Conservation (phyloP, 441 rosid genomes). For the Erysimum cheiri region DNA sequence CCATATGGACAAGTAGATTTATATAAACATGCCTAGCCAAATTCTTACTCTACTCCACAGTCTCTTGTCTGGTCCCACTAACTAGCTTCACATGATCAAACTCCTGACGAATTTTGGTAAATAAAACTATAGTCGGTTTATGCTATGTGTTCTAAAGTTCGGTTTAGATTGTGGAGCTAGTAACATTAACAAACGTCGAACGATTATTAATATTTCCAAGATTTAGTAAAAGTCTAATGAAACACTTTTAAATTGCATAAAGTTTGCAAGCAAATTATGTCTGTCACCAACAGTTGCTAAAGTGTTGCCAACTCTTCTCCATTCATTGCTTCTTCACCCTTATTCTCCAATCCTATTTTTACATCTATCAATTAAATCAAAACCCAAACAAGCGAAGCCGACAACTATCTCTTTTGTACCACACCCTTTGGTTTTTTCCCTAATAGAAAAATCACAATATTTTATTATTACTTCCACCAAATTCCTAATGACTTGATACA, state of each 20-base stretch:
- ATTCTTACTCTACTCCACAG: slow-evolving; percentile 30
- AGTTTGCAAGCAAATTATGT: slow-evolving; percentile 39
- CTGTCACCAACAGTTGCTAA: slow-evolving; percentile 36
- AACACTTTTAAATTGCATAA: slow-evolving; percentile 16
- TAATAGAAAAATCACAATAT: slow-evolving; percentile 18
- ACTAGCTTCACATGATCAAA: slow-evolving; percentile 17
- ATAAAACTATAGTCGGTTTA: neutral
- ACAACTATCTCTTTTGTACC: slow-evolving; percentile 47
- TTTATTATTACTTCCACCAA: slow-evolving; percentile 25
- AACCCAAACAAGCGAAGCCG: slow-evolving; percentile 45
- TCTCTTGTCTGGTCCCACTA: slow-evolving; percentile 32
- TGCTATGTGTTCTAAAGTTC: neutral
- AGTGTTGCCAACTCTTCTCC: slow-evolving; percentile 44
- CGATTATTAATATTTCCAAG: neutral
- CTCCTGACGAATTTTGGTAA: neutral
- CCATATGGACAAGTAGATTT: slow-evolving; percentile 54
- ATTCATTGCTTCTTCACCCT: slow-evolving; percentile 34
- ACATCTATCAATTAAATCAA: slow-evolving; percentile 22
- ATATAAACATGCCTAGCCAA: slow-evolving; percentile 30
- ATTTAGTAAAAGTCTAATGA: neutral
- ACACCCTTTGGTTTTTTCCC: slow-evolving; percentile 27
- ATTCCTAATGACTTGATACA: slow-evolving; percentile 20
- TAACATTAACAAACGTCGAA: neutral
- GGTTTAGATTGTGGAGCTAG: neutral
- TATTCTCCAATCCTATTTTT: slow-evolving; percentile 29